Evolutionary conservation across 805 yeast species (phyloP), one percentile per base, ranked within the genome.

Genomic region (Komagataella kurtzmanii): DNA sequence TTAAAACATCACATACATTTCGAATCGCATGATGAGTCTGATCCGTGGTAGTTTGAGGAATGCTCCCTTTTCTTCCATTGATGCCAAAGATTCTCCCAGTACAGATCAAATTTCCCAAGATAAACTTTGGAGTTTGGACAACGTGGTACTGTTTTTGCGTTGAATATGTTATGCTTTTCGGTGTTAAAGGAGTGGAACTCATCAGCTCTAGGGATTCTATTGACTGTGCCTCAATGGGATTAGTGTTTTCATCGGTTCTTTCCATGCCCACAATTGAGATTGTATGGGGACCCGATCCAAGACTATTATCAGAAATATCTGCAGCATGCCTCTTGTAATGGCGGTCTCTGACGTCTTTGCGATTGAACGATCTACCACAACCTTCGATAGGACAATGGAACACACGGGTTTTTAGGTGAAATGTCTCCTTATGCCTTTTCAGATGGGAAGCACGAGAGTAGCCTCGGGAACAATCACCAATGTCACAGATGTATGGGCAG

Each of bases 401-500:
- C 14, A 63, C 66, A 58, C 69, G 75, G 12, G 73, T 74, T 48
- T 70, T 56, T 51, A 65, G 61, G 55, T 80, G 86, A 8, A 30
- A 30, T 58, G 76, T 79, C 43, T 73, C 65, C 57, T 73, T 72
- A 57, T 80, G 86, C 46, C 85, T 64, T 2, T 79, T 67, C 6
- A 80, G 62, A 61, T 80, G 85, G 59, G 80, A 85, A 1, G 80
- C 73, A 48, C 85, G 60, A 14, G 78, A 69, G 56, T 80, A 80
- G 3, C 72, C 66, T 59, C 79, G 80, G 18, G 66, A 69, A 58
- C 86, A 80, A 21, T 69, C 23, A 18, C 46, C 46, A 44, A 30
- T 30, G 10, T 30, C 40, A 14, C 40, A 30, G 14, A 30, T 14
- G 40, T 30, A 30, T 5, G 40, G 40, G n/a, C 40, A 30, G 14